Evolutionary conservation across 495 filamentous ascomycete genomes (phyloP).

Genomic region (Oidiodendron maius): DNA sequence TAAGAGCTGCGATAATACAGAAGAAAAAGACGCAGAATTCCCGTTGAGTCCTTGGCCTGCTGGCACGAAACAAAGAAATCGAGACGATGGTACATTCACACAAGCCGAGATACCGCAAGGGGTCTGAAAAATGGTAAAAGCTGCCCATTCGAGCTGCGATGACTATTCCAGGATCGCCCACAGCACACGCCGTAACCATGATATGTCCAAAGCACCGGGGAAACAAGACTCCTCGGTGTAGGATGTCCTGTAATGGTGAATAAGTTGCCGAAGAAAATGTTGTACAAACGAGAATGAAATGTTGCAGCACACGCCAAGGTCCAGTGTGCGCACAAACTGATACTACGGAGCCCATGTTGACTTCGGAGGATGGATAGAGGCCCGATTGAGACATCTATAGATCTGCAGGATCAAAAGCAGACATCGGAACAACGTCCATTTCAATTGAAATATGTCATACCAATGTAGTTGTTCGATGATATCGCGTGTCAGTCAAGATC

Average conservation of each 20-base stretch:
- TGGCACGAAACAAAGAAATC: slow-evolving; percentile 9
- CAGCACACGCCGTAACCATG: slow-evolving; percentile 52
- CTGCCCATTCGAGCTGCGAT: slow-evolving; percentile 9
- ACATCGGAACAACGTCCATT: slow-evolving; percentile 18
- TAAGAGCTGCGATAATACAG: slow-evolving; percentile 14
- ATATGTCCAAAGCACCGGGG: slow-evolving; percentile 52
- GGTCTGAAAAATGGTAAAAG: slow-evolving; percentile 12
- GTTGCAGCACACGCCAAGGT: slow-evolving; percentile 25
- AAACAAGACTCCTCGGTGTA: slow-evolving; percentile 45
- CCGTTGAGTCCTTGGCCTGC: background rate
- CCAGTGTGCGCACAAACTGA: slow-evolving; percentile 21
- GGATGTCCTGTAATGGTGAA: slow-evolving; percentile 51
- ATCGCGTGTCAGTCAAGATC: slow-evolving; percentile 17
- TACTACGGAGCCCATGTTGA: slow-evolving; percentile 29
- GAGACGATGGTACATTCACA: slow-evolving; percentile 13
- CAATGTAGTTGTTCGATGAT: slow-evolving; percentile 15
- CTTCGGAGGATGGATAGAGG: slow-evolving; percentile 21
- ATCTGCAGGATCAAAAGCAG: slow-evolving; percentile 26
- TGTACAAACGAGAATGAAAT: slow-evolving; percentile 23
- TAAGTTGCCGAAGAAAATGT: slow-evolving; percentile 51
- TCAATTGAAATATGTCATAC: slow-evolving; percentile 23
- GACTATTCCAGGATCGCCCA: slow-evolving; percentile 17
- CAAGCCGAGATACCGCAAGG: slow-evolving; percentile 12
- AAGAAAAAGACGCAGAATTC: slow-evolving; percentile 18
- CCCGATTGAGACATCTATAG: slow-evolving; percentile 23